phyloP scores from a whole-genome alignment of 768 basidiomycete species.

The Pisolithus microcarpus region DNA sequence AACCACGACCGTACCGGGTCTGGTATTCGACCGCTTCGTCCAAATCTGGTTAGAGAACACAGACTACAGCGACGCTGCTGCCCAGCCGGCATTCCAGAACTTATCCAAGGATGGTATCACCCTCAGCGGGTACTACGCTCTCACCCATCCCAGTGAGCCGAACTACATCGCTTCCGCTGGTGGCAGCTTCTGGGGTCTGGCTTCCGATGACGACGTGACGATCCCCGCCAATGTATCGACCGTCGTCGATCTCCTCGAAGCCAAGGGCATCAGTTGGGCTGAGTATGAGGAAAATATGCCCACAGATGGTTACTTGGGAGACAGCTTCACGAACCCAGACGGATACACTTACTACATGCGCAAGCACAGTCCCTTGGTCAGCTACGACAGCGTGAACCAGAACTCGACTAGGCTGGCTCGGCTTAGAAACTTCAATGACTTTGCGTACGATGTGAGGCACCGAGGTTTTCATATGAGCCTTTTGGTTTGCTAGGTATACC shows the following conservation, averaged over 20 bases:
- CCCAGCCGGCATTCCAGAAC: slow-evolving; percentile 21
- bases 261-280: slow-evolving; percentile 51
- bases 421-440: slow-evolving; percentile 57
- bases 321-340: slow-evolving; percentile 24
- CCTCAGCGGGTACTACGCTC: slow-evolving; percentile 38
- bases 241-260: slow-evolving; percentile 52
- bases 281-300: slow-evolving; percentile 56
- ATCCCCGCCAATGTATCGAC: slow-evolving; percentile 46
- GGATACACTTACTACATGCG: slow-evolving; percentile 44
- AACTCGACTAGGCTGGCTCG: slow-evolving; percentile 34
- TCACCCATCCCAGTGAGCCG: slow-evolving; percentile 56
- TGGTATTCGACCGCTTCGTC: slow-evolving; percentile 40
- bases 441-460: slow-evolving; percentile 42
- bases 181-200: slow-evolving; percentile 46
- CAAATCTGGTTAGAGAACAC: slow-evolving; percentile 58
- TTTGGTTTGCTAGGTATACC: not conserved
- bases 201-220: slow-evolving; percentile 31
- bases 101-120: slow-evolving; percentile 46
- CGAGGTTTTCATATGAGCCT: not conserved
- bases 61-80: slow-evolving; percentile 32
- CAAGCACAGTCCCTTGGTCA: slow-evolving; percentile 48
- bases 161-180: slow-evolving; percentile 46
- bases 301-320: slow-evolving; percentile 38
- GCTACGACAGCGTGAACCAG: slow-evolving; percentile 43
- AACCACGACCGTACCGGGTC: slow-evolving; percentile 31